Percentiles rank a stretch among this genome's conserved stretches.
phyloP scores from a whole-genome alignment of 306 rosid species.

The Begonia peltatifolia region DNA sequence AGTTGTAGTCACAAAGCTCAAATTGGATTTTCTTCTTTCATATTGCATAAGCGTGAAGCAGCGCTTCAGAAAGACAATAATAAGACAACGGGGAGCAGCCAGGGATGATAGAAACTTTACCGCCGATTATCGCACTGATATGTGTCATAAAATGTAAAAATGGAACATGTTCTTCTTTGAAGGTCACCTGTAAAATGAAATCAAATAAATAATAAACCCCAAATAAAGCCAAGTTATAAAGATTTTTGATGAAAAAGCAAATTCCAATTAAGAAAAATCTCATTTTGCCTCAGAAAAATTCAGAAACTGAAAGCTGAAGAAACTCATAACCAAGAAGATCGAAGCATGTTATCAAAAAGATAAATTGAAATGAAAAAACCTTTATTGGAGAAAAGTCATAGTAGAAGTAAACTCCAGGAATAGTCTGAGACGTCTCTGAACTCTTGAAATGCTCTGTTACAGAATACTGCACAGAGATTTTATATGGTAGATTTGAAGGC shows the following conservation, averaged over 20 bases:
- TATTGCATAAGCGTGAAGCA: too few relatives aligned
- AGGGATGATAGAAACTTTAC: conserved; percentile 16
- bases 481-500: conserved; percentile 7
- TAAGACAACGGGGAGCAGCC: too few relatives aligned
- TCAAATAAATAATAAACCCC: too few relatives aligned
- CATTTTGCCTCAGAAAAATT: too few relatives aligned
- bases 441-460: conserved; percentile 85
- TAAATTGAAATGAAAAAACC: conserved; percentile 25
- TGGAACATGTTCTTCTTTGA: conserved; percentile 58
- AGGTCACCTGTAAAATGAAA: conserved; percentile 52
- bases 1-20: too few relatives aligned
- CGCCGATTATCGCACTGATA: conserved; percentile 83
- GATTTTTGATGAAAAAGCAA: too few relatives aligned
- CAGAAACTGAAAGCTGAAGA: too few relatives aligned
- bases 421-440: conserved; percentile 30
- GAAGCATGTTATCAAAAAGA: background rate
- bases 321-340: too few relatives aligned
- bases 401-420: conserved; percentile 72
- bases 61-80: too few relatives aligned
- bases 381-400: conserved; percentile 84
- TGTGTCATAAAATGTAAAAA: conserved; percentile 78
- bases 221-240: too few relatives aligned
- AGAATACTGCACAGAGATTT: conserved; percentile 52
- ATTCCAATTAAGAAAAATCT: too few relatives aligned
- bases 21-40: too few relatives aligned